These are phyloP conservation scores for Diaporthe helianthi DNA, from an alignment of 2,329 filamentous ascomycete species.

Conservation along the genomic window DNA sequence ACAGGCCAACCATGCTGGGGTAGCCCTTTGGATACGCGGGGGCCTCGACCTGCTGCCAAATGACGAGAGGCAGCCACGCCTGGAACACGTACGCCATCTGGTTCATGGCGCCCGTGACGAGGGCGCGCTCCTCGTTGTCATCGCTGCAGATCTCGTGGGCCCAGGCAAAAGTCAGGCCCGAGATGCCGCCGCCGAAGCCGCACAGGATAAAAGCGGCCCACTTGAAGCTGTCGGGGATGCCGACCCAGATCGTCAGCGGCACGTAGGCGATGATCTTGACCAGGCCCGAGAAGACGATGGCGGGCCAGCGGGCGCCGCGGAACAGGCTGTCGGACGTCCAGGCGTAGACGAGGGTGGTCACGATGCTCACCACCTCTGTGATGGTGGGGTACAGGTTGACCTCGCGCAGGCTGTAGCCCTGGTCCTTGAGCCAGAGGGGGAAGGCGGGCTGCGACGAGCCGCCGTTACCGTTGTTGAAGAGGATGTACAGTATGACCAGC, in stretches of 20 bases:
- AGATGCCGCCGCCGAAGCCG: constrained; percentile 57
- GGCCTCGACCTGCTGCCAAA: constrained; percentile 69
- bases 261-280: constrained; percentile 51
- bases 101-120: constrained; percentile 72
- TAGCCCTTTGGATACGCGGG: constrained; percentile 64
- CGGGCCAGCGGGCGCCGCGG: constrained; percentile 66
- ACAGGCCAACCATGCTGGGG: constrained; percentile 59
- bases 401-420: constrained; percentile 51
- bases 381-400: constrained; percentile 66
- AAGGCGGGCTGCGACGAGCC: constrained; percentile 62
- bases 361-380: constrained; percentile 58
- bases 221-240: constrained; percentile 59
- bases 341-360: constrained; percentile 68
- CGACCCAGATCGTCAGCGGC: constrained; percentile 52
- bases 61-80: constrained; percentile 71
- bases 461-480: constrained; percentile 67
- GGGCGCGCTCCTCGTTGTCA: constrained; percentile 68
- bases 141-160: constrained; percentile 57
- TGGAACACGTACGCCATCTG: constrained; percentile 74
- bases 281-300: constrained; percentile 62
- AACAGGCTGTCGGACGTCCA: constrained; percentile 71
- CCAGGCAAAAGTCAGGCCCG: constrained; percentile 56
- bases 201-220: constrained; percentile 68
- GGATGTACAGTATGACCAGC: constrained; percentile 64
- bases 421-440: constrained; percentile 53